Evolutionary conservation across 805 yeast genomes (phyloP).

Genomic region (Clavispora santaluciae): DNA sequence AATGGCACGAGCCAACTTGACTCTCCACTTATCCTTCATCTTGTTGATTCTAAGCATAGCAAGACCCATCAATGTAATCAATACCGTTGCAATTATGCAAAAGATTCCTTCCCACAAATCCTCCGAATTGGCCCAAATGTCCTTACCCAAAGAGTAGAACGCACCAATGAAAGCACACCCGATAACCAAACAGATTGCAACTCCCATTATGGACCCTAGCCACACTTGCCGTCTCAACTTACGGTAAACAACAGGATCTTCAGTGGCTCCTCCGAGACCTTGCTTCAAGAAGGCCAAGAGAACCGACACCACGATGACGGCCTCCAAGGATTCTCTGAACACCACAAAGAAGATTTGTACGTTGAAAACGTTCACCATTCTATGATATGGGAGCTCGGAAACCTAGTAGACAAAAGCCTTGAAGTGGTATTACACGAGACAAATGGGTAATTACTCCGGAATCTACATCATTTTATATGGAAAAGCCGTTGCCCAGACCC

Average conservation of each 20-base stretch:
- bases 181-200: constrained; percentile 70
- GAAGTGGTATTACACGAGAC: not conserved
- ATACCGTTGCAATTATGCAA: constrained; percentile 81
- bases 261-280: constrained; percentile 56
- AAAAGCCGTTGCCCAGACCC: not conserved
- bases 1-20: constrained; percentile 84
- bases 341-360: constrained; percentile 82
- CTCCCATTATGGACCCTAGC: constrained; percentile 73
- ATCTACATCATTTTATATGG: not conserved
- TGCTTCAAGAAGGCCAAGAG: constrained; percentile 87
- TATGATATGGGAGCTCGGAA: not conserved
- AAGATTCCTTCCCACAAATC: constrained; percentile 97
- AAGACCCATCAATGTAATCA: constrained; percentile 91
- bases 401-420: not conserved
- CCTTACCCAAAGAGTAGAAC: constrained; percentile 73
- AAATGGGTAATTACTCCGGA: not conserved
- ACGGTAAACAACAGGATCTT: constrained; percentile 51
- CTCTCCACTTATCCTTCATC: constrained; percentile 96
- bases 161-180: constrained; percentile 96
- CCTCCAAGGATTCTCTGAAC: constrained; percentile 91
- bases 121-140: constrained; percentile 83
- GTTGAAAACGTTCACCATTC: constrained; percentile 57
- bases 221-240: constrained; percentile 73
- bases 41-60: constrained; percentile 94
- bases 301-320: constrained; percentile 86